Evolutionary conservation across 768 basidiomycete genomes (phyloP), one percentile per base, ranked within the genome.

Genomic region (Podaxis mareebaensis): DNA sequence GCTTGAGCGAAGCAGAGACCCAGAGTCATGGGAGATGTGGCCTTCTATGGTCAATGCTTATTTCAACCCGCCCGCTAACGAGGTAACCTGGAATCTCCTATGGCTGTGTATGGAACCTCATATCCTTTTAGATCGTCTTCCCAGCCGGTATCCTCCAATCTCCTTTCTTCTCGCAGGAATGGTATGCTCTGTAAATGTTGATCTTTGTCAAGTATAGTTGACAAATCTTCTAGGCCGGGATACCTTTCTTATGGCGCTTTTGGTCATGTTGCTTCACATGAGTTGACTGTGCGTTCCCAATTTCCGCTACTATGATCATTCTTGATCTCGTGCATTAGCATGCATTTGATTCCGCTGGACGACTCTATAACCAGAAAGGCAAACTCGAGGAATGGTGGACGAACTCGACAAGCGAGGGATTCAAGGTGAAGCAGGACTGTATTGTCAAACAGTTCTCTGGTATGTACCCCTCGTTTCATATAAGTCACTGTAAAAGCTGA

Each of bases 101-200:
- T 46, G 13, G 11, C n/a, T 40, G n/a, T 12, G 3, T 12, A 8
- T 39, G 44, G 33, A 6, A 3, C 2, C 20, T 44, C 6, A 59
- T 48, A 10, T 8, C 48, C 42, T 12, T 28, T 33, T n/a, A 93
- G 89, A 95, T 96, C 57, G 93, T 95, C 22, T 98, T 99, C 79
- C 96, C 97, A 8, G 96, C 97, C 22, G 97, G 97, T 26, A 95
- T 99, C 69, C 77, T 99, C 17, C 93, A 90, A 66, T 89, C 93
- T 1, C 96, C 96, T 0, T 98, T 95, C 84, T 98, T 95, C 80
- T 85, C 84, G 3, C 79, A 84, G 58, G 80, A 86, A 60, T 96
- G 94, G 91, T 91, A 64, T 42, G 81, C 63, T 20, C 36, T 39
- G 30, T 53, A 57, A 30, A 3, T 20, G 52, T 28, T 53, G 39